Conservation (phyloP, 805 yeast species). For the Barnettozyma siamensis region DNA sequence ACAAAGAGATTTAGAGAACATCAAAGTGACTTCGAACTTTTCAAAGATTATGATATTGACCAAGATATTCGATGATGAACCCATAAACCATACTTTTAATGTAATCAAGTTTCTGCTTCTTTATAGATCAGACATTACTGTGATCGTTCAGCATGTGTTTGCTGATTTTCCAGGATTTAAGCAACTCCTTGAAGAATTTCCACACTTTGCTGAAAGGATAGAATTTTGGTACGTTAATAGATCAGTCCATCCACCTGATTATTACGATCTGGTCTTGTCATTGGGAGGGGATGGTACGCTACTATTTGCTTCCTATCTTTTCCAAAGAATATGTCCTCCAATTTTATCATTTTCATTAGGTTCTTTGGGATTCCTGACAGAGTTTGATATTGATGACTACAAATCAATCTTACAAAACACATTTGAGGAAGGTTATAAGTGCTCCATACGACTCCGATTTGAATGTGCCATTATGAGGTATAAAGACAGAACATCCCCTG, state of each 20-base stretch:
- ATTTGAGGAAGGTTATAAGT: constrained; percentile 38
- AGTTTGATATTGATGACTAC: constrained; percentile 42
- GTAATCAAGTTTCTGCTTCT: constrained; percentile 20
- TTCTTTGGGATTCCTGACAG: constrained; percentile 55
- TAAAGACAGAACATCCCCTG: constrained; percentile 10
- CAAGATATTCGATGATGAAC: constrained; percentile 27
- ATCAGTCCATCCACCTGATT: constrained; percentile 26
- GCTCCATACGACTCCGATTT: constrained; percentile 44
- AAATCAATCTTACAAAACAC: constrained; percentile 31
- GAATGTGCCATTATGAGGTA: constrained; percentile 43
- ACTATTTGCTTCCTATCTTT: constrained; percentile 55
- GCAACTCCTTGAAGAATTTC: constrained; percentile 6
- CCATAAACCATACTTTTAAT: constrained; percentile 23
- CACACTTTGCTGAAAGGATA: constrained; percentile 10
- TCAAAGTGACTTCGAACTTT: constrained; percentile 24
- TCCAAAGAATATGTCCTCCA: constrained; percentile 58
- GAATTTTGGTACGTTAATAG: constrained; percentile 23
- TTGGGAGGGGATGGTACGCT: constrained; percentile 75
- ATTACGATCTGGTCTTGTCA: constrained; percentile 53
- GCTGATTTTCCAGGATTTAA: constrained; percentile 6
- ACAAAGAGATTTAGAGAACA: constrained; percentile 25
- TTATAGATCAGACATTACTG: constrained; percentile 13
- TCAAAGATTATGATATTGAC: constrained; percentile 26
- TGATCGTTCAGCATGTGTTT: constrained; percentile 21
- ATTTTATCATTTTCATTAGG: constrained; percentile 61